Conservation (phyloP, 352 stramenopile genomes). For the Globisporangium polare region DNA sequence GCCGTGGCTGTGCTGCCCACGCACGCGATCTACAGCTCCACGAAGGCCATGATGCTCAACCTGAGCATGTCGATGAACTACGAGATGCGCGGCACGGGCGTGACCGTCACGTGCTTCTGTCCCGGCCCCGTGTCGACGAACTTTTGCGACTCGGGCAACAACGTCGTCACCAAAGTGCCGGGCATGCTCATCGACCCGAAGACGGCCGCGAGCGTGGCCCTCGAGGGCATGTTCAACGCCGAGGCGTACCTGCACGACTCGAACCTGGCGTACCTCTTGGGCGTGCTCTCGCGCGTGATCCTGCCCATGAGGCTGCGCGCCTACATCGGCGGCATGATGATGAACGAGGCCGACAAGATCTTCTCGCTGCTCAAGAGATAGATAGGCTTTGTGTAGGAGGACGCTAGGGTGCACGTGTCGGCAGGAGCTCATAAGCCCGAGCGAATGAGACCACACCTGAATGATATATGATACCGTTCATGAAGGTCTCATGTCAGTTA, state of each 20-base stretch:
- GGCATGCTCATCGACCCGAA: constrained; percentile 2
- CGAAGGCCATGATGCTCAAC: constrained; percentile 65
- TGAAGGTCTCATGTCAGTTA: no score
- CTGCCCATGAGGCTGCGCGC: neutral
- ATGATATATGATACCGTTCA: no score
- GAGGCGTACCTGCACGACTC: constrained; percentile 41
- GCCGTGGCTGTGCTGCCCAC: neutral
- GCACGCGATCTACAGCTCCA: constrained; percentile 18
- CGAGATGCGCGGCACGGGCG: constrained; percentile 52
- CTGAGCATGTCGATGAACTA: constrained; percentile 72
- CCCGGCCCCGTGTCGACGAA: constrained; percentile 64
- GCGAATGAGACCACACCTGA: no score
- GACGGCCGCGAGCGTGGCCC: constrained; percentile 3
- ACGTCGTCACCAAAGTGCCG: constrained; percentile 8
- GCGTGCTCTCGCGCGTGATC: neutral
- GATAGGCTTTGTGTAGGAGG: neutral
- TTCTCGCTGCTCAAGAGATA: constrained; percentile 3
- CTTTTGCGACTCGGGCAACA: constrained; percentile 36
- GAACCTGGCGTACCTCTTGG: neutral
- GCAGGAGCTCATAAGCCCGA: no score
- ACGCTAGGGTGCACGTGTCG: no score
- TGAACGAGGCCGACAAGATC: constrained; percentile 3
- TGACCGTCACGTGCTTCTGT: constrained; percentile 67
- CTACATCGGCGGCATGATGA: neutral
- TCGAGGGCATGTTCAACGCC: constrained; percentile 18